These are phyloP conservation scores for Sambucus nigra DNA, from an alignment of 129 eudicot genomes.

Conservation along the genomic window DNA sequence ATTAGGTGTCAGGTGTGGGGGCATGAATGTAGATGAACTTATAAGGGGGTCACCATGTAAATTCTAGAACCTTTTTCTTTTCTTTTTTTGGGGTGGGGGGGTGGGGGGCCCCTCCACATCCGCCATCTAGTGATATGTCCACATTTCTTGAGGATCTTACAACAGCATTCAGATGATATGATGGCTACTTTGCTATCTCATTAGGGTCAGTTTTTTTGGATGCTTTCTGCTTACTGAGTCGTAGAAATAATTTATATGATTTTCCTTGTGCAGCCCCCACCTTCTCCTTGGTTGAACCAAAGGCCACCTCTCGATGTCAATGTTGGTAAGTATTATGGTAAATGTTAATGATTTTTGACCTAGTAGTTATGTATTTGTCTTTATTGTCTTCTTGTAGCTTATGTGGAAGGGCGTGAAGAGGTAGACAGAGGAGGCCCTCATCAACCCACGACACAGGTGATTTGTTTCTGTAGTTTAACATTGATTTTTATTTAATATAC, in stretches of 20 bases:
- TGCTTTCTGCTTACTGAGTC: background rate
- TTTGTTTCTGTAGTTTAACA: background rate
- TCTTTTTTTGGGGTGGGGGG: no score
- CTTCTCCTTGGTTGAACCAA: constrained; percentile 77
- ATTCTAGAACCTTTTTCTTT: no score
- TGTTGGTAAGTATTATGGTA: constrained; percentile 59
- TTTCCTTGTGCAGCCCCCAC: constrained; percentile 70
- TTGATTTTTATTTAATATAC: background rate
- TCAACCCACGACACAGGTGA: constrained; percentile 83
- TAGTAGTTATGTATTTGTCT: background rate
- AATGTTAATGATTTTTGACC: background rate
- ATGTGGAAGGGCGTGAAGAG: constrained; percentile 87
- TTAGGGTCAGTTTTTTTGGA: background rate
- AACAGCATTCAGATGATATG: background rate
- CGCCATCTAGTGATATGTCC: no score
- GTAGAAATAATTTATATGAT: background rate
- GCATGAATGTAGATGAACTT: no score
- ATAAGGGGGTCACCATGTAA: no score
- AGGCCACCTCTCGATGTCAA: constrained; percentile 89
- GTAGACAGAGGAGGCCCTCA: constrained; percentile 59
- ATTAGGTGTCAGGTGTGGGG: no score
- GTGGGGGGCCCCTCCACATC: no score
- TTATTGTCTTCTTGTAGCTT: constrained; percentile 37
- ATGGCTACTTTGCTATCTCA: constrained; percentile 5
- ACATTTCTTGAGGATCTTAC: background rate